Evolutionary conservation across 768 basidiomycete species (phyloP), one percentile per base, ranked within the genome.

Genomic region (Pulveroboletus sp.): DNA sequence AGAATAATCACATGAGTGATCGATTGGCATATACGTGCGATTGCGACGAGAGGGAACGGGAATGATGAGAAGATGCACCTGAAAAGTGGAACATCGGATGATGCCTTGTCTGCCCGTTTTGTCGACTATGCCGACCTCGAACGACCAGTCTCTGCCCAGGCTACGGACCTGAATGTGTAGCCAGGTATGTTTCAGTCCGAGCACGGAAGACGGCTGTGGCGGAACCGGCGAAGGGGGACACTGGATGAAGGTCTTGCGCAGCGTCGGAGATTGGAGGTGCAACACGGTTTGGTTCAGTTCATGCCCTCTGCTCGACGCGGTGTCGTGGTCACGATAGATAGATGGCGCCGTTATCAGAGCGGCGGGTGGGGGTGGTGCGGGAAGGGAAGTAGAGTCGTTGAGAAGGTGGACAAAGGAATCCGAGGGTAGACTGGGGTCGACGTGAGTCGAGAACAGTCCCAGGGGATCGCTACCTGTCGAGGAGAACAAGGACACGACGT

Each of bases 51-150:
- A 44, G 47, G 34, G 34, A 40, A 43, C 20, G 36, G 40, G 25
- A 20, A 35, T 20, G 34, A 50, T 24, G 29, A 47, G 32, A 21
- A 47, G 37, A n/a, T 27, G 51, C 53, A 91, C 89, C 85, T 90
- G 89, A 55, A 91, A 91, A 6, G 90, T 90, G 20, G 87, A 87
- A 55, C 82, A 77, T 29, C 88, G 74, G 31, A 89, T 62, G 43
- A 78, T 64, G 3, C 89, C 88, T 53, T 71, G 71, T 49, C 77
- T 73, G 13, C 82, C 80, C 12, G 66, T 64, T 46, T 75, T 75
- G 69, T 91, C 89, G 45, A 82, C 79, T 24, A 91, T 57, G 6
- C 87, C 88, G 16, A 89, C 73, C 67, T 90, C 87, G 53, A 90
- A 81, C 14, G 82, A 76, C 85, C 85, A 90, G 51, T 82, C 80